These are phyloP conservation scores for Sequoiadendron giganteum DNA, from an alignment of 75 land plant species.

Conservation along the genomic window DNA sequence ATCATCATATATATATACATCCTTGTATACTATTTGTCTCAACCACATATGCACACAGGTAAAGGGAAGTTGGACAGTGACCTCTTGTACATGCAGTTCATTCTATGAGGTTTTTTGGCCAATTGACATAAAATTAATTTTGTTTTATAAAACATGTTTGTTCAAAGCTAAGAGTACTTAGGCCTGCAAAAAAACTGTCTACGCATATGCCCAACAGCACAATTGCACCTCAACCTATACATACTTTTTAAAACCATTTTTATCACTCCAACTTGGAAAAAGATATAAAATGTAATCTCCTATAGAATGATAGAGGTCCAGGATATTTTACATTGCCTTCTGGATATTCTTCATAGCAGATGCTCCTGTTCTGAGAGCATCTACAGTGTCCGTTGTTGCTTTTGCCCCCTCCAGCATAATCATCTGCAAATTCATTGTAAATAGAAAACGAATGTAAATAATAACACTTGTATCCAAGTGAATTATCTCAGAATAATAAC, in stretches of 20 bases:
- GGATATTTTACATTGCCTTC: constrained; percentile 23
- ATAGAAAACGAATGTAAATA: neutral
- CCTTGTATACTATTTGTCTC: neutral
- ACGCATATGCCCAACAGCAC: neutral
- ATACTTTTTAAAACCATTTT: neutral
- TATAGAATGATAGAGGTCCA: neutral
- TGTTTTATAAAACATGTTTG: neutral
- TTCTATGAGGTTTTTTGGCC: neutral
- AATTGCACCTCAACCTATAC: neutral
- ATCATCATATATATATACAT: too few relatives aligned
- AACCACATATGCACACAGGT: neutral
- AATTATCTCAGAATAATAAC: neutral
- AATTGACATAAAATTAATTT: neutral
- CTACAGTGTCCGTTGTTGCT: constrained; percentile 39
- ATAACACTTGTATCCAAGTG: neutral
- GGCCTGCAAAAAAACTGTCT: neutral
- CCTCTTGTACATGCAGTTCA: neutral
- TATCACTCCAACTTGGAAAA: neutral
- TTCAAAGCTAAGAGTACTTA: neutral
- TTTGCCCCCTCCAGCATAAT: constrained; percentile 38
- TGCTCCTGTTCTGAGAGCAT: constrained; percentile 40
- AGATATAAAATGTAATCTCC: neutral
- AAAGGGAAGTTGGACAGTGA: neutral
- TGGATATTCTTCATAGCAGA: constrained; percentile 37
- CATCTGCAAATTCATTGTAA: constrained; percentile 21